Evolutionary conservation across 192 early-diverging fungal species (phyloP), one percentile per base, ranked within the genome.

Genomic region (Podila clonocystis): DNA sequence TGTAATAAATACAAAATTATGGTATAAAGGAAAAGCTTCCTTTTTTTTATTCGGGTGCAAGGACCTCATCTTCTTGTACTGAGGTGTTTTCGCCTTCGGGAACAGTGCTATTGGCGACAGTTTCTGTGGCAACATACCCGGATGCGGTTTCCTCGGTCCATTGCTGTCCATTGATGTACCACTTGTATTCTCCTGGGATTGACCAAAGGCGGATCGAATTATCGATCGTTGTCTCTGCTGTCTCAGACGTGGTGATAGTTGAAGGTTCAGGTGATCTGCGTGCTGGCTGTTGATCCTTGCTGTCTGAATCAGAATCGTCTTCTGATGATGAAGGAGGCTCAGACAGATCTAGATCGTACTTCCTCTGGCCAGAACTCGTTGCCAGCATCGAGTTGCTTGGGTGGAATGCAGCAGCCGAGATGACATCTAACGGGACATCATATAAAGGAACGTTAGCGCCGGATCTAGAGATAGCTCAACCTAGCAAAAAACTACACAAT

Each of bases 331-430:
- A 52, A 52, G n/a, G 13, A 45, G 41, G 41, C 41, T 45, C 24
- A 22, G 52, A 55, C 12, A 61, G 33, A 49, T 70, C 58, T 8
- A 80, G 62, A 1, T 80, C 77, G 26, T 80, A 90, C 68, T 85
- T 88, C 26, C 95, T 84, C 68, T 96, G 95, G 0, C 95, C 95
- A 4, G 95, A 94, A 12, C 87, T 87, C 3, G 91, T 89, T 9
- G 89, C 91, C 59, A 96, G 70, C 31, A 93, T 67, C 17, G 92
- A 88, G 33, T 90, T 88, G 22, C 75, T 82, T 30, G 92, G 94
- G 65, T 96, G 93, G 28, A 92, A 88, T 1, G 75, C 62, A 1
- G 85, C 85, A 0, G 87, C 77, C 8, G 91, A 87, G 12, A 91
- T 82, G 11, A 87, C 64, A 83, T 96, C 95, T 83, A 49, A 26